Base-by-base conservation (phyloP, 2,329 filamentous ascomycete species). In the Acrocalymma vagum region DNA sequence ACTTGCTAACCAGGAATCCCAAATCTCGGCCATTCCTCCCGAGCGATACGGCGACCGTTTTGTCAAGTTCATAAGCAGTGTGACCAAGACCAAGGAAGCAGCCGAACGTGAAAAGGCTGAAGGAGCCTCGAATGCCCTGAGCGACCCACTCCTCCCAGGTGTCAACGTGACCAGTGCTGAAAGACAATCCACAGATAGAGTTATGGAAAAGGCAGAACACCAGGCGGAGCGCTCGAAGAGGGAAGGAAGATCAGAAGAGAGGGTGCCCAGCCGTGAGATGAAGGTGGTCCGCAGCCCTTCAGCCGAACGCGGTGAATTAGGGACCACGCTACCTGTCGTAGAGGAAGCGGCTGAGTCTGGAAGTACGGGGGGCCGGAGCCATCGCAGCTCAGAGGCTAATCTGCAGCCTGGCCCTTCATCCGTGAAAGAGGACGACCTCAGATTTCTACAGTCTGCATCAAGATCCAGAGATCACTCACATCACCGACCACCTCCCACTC, bases 1-100 rank as follows among this genome's bases (percentile, higher is more conserved):
- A 24, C 76, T 97, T 44, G 90, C 87, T 3, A 82, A 85, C 59
- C 88, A 94, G 59, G 86, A 90, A 58, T 84, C 82, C 22, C 86
- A 96, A 65, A 97, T 99, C 47, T 97, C 93, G 0, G 91, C 94
- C 2, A 86, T 97, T 16, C 89, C 92, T 1, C 93, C 94, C 1
- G 84, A 91, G 48, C 82, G 90, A 42, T 99, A 99, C 61, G 94
- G 94, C 18, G 90, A 97, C 43, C 86, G 94, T 5, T 99, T 99
- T 69, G 81, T 95, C 66, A 87, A 88, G 53, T 99, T 99, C 68
- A 92, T 99, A 63, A 86, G 86, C 33, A 86, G 87, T 24, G 87
- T 95, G 52, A 96, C 94, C 14, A 95, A 92, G 83, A 94, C 91
- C 2, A 80, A 82, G 10, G 93, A 97, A 72, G 88, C 94, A 65